Evolutionary conservation across 805 yeast species (phyloP).

Genomic region (Metschnikowia noctiluminum): DNA sequence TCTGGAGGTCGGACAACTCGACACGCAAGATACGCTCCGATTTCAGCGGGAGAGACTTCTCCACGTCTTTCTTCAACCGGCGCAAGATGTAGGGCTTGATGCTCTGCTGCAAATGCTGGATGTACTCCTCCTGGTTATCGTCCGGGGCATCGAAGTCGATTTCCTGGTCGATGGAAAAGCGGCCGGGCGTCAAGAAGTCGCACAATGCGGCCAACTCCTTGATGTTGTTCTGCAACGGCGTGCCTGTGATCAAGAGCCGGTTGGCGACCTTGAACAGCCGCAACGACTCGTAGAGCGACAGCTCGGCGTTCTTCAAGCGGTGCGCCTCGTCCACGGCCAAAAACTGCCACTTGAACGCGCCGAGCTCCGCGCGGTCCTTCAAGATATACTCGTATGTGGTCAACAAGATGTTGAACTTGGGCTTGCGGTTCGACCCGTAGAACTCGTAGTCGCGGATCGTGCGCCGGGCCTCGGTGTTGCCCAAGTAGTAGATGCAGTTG

Average conservation of each 20-base stretch:
- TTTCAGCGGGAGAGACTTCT: constrained; percentile 92
- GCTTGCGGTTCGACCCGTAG: constrained; percentile 58
- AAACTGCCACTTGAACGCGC: constrained; percentile 88
- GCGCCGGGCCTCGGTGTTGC: constrained; percentile 82
- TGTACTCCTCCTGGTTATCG: constrained; percentile 82
- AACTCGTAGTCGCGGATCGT: constrained; percentile 84
- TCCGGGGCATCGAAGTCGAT: constrained; percentile 91
- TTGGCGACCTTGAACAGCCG: constrained; percentile 78
- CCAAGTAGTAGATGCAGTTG: constrained; percentile 88
- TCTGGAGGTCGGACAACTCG: constrained; percentile 91
- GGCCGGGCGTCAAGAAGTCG: constrained; percentile 95
- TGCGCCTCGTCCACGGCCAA: constrained; percentile 99
- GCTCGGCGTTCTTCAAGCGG: constrained; percentile 88
- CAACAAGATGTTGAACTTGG: constrained; percentile 85
- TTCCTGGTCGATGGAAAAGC: constrained; percentile 84
- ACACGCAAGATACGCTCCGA: constrained; percentile 94
- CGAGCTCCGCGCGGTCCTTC: constrained; percentile 80
- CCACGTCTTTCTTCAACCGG: constrained; percentile 94
- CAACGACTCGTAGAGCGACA: constrained; percentile 86
- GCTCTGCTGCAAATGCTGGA: constrained; percentile 76
- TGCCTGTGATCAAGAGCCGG: constrained; percentile 90
- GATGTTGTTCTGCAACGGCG: constrained; percentile 94
- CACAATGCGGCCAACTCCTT: constrained; percentile 94
- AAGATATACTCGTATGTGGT: constrained; percentile 96
- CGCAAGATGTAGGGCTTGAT: constrained; percentile 91